Conservation (phyloP, 116 monocot species). For the Phalaenopsis hybrid region DNA sequence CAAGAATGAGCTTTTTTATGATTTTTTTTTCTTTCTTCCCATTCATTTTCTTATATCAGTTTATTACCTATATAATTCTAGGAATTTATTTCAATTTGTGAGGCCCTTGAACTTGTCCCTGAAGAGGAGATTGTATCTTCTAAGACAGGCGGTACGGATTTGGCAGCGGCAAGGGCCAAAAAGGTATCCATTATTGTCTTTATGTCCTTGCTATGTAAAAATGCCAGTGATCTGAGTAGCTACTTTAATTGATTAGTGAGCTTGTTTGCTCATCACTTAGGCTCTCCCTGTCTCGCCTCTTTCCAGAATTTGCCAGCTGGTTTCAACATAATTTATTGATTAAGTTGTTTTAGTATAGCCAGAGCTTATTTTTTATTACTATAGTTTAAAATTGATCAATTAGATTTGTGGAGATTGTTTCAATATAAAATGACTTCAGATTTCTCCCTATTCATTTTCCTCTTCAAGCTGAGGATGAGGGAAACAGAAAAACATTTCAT, state of each 20-base stretch:
- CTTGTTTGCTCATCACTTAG: not conserved
- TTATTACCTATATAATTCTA: conserved; percentile 12
- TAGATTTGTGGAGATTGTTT: not conserved
- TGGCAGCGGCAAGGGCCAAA: conserved; percentile 57
- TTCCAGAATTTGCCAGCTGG: not conserved
- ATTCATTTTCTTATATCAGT: not conserved
- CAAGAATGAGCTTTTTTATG: not conserved
- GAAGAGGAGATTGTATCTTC: conserved; percentile 70
- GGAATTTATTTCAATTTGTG: conserved; percentile 94
- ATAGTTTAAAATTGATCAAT: not conserved
- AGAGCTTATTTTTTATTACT: not conserved
- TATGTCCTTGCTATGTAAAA: no score
- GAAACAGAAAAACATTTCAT: not conserved
- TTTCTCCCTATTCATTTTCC: not conserved
- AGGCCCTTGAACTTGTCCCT: conserved; percentile 77
- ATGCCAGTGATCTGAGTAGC: not conserved
- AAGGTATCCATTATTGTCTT: conserved; percentile 44
- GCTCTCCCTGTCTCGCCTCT: not conserved
- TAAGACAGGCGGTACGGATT: conserved; percentile 18
- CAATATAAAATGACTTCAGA: not conserved
- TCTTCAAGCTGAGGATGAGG: not conserved
- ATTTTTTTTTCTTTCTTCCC: not conserved
- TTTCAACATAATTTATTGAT: not conserved
- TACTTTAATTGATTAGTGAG: not conserved
- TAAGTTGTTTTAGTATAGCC: not conserved